These are phyloP conservation scores for Omphalotus olearius DNA, from an alignment of 1,284 basidiomycete genomes.

Conservation along the genomic window DNA sequence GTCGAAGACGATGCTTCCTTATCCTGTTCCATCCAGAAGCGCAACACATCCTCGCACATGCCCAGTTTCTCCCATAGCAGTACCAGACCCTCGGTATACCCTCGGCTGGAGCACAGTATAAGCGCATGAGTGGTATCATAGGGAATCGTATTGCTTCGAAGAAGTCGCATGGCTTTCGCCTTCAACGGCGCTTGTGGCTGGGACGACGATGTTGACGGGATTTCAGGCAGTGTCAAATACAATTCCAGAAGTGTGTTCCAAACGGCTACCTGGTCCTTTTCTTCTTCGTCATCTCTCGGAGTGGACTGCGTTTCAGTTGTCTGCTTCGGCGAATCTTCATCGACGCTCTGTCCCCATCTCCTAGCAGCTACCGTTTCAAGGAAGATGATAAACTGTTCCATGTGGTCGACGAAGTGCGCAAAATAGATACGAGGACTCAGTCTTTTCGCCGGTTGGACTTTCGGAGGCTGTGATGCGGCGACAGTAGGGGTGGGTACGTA, in stretches of 20 bases:
- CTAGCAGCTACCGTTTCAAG: slow-evolving; percentile 82
- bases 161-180: slow-evolving; percentile 67
- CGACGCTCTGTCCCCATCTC: slow-evolving; percentile 79
- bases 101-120: slow-evolving; percentile 83
- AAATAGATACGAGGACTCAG: slow-evolving; percentile 89
- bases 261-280: slow-evolving; percentile 76
- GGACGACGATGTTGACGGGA: slow-evolving; percentile 8
- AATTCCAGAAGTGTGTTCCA: slow-evolving; percentile 98
- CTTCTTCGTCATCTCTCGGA: slow-evolving; percentile 47
- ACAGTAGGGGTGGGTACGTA: slow-evolving; percentile 16
- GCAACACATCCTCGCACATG: slow-evolving; percentile 94
- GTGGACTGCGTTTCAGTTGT: slow-evolving; percentile 7
- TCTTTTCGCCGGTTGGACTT: slow-evolving; percentile 37
- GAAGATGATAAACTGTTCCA: slow-evolving; percentile 80
- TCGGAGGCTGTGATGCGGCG: slow-evolving; percentile 7
- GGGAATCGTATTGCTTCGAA: slow-evolving; percentile 63
- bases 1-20: slow-evolving; percentile 44
- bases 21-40: slow-evolving; percentile 84
- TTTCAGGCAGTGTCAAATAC: slow-evolving; percentile 62
- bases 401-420: slow-evolving; percentile 92
- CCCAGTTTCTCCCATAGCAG: slow-evolving; percentile 90
- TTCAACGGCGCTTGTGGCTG: slow-evolving; percentile 24
- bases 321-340: slow-evolving; percentile 24
- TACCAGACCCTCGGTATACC: slow-evolving; percentile 83
- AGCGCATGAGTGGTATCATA: slow-evolving; percentile 91